Evolutionary conservation across 139 green algal species (phyloP), one percentile per base, ranked within the genome.

Genomic region (Coelastrella sp.): DNA sequence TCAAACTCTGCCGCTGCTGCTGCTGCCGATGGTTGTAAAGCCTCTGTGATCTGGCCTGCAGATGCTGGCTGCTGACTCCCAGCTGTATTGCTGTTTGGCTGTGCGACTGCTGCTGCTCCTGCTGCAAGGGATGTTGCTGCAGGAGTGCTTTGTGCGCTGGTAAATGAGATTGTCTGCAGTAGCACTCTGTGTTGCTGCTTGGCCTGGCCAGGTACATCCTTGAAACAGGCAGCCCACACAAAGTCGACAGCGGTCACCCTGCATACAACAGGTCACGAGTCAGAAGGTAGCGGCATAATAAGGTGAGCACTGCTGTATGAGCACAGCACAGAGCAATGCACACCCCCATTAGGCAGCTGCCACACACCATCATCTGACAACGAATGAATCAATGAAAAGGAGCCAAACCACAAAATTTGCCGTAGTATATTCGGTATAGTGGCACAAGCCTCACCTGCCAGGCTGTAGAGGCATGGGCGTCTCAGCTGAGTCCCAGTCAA

Each of bases 401-500:
- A n/a, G n/a, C n/a, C n/a, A n/a, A n/a, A n/a, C n/a, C n/a, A n/a
- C n/a, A n/a, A n/a, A n/a, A n/a, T n/a, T n/a, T n/a, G n/a, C n/a
- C n/a, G n/a, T n/a, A n/a, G n/a, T n/a, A n/a, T n/a, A n/a, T n/a
- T n/a, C n/a, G n/a, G n/a, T n/a, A 47, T 47, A 47, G 32, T 47
- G 1, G 32, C 32, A 47, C 32, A 47, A 47, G 32, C 32, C 79
- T 73, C 19, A 85, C 79, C 79, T 73, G 19, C 14, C n/a, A 17
- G 57, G 19, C 79, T 73, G 54, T 19, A 85, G 19, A 7, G 32
- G 58, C 17, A 85, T 19, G 7, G 79, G 79, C 0, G 57, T 73
- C 7, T 85, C 79, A 13, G 58, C 17, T 4, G 79, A 73, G 7
- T 85, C 79, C 79, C 79, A 85, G 16, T 85, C 79, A 85, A 85